A percentile compares a stretch with the other conserved stretches of the same genome.
Evolutionary conservation across 2,329 filamentous ascomycete species (phyloP).

Genomic region (Diatrype stigma): DNA sequence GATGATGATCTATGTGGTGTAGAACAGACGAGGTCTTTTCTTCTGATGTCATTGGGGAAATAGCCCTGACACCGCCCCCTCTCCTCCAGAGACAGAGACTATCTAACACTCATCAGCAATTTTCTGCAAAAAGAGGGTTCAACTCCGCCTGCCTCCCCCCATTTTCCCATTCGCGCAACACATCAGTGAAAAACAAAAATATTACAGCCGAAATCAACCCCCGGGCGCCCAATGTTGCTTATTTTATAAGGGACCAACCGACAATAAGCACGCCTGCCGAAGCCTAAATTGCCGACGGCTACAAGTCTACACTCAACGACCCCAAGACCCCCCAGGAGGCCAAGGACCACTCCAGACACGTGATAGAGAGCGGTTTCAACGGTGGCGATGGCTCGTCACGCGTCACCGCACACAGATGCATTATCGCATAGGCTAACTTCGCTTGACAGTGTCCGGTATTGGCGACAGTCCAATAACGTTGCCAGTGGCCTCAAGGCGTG

Average conservation of each 20-base stretch:
- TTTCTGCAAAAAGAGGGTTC: no score
- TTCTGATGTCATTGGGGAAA: no score
- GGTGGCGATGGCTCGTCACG: slow-evolving; percentile 32
- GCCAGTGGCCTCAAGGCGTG: slow-evolving; percentile 48
- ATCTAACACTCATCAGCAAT: no score
- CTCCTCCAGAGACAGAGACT: no score
- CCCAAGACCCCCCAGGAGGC: slow-evolving; percentile 51
- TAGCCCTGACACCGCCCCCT: no score
- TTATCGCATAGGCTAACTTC: background rate
- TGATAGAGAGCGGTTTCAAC: slow-evolving; percentile 48
- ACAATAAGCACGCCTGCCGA: slow-evolving; percentile 40
- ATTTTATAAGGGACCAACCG: background rate
- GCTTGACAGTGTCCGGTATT: slow-evolving; percentile 23
- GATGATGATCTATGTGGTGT: no score
- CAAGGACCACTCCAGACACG: slow-evolving; percentile 50
- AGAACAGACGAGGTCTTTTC: no score
- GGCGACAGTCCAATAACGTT: slow-evolving; percentile 40
- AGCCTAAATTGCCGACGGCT: slow-evolving; percentile 50
- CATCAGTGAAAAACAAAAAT: no score
- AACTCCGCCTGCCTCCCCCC: no score
- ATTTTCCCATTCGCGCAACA: no score
- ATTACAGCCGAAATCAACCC: background rate
- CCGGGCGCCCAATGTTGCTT: no score
- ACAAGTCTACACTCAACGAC: slow-evolving; percentile 57
- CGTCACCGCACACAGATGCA: background rate